Evolutionary conservation across 768 basidiomycete species (phyloP), one percentile per base, ranked within the genome.

Genomic region (Hypholoma sublateritium): DNA sequence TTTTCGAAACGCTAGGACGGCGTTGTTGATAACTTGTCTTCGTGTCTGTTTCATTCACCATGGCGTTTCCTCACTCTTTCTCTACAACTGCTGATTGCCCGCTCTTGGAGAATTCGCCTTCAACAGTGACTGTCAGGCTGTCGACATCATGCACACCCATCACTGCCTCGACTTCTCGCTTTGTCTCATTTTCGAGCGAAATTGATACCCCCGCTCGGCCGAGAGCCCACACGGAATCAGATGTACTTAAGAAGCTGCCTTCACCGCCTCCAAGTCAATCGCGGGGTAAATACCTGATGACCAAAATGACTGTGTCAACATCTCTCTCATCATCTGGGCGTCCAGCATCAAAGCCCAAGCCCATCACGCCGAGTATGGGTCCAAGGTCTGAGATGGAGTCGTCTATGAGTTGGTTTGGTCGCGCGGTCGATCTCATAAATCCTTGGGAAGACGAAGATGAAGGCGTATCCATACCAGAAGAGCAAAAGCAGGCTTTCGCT

Each of bases 401-500:
- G 11, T 61, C 59, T 17, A 60, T 58, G 34, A 60, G 64, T 32
- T 68, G 67, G 67, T 65, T 65, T 43, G 64, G 60, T n/a, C 63
- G 61, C 21, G 64, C 65, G 8, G 56, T 45, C 44, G 60, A 57
- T 41, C 58, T 64, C 17, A 58, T 62, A 7, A 55, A 59, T 11
- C 62, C 65, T 52, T 66, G 69, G 66, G 63, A 65, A 24, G 60
- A 61, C n/a, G 59, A 58, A 22, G 59, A 54, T 9, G 61, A 57
- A 8, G 60, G 37, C n/a, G 45, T 21, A 21, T 51, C 62, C n/a
- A 57, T 69, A 7, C 69, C 72, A 3, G 64, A 65, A 3, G 68
- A 67, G 45, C 73, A 74, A 55, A 71, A 70, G 37, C 69, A 67
- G 56, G 70, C 63, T 24, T 72, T 67, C 70, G 64, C 63, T 28